phyloP scores from a whole-genome alignment of 225 moss, liverwort and hornwort genomes.

The Pleurozium schreberi region DNA sequence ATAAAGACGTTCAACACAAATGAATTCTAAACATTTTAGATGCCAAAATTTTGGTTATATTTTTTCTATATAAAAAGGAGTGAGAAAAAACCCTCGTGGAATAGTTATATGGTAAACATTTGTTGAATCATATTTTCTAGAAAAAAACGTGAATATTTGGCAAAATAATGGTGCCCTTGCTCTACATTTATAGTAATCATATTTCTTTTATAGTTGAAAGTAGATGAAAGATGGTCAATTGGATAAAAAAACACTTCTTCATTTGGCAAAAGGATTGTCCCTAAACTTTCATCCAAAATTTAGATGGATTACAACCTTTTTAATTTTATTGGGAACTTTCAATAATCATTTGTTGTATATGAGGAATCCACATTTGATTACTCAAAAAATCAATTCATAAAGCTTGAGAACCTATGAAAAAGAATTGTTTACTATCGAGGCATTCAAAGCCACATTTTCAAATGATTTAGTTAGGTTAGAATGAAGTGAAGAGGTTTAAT shows the following conservation, averaged over 20 bases:
- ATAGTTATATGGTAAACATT: not conserved
- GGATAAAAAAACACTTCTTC: not conserved
- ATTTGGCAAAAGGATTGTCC: too few species aligned
- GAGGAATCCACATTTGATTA: not conserved
- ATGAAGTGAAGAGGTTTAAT: not conserved
- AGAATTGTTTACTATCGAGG: not conserved
- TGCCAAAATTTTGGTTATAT: too few species aligned
- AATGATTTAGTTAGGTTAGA: not conserved
- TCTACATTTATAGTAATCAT: not conserved
- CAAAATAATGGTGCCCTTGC: not conserved
- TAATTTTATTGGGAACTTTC: accelerated
- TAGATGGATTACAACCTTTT: not conserved
- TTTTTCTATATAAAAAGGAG: too few species aligned
- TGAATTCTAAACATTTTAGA: too few species aligned
- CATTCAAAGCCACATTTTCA: not conserved
- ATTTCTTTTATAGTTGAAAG: not conserved
- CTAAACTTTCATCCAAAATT: not conserved
- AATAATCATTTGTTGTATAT: not conserved
- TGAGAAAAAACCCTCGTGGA: too few species aligned
- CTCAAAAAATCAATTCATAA: not conserved
- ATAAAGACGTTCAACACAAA: too few species aligned
- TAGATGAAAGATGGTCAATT: not conserved
- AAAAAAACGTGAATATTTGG: not conserved
- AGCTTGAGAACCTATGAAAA: too few species aligned
- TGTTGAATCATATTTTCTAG: accelerated